Percentiles rank a stretch among this genome's conserved stretches.
Evolutionary conservation across 306 rosid genomes (phyloP).

Genomic region (Trifolium dubium): DNA sequence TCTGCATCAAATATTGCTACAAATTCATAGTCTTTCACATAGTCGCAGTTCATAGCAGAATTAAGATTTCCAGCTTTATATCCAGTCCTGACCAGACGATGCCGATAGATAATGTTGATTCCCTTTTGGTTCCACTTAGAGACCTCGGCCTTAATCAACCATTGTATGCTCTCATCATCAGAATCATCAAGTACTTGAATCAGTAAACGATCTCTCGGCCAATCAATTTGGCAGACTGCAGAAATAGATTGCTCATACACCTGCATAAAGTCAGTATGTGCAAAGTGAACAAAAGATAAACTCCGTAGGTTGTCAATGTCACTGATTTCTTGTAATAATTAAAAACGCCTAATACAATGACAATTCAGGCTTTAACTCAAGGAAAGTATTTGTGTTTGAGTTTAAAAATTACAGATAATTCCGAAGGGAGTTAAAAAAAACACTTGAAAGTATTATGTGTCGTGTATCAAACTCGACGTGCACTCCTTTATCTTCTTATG

Average conservation of each 20-base stretch:
- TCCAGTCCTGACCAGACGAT: constrained; percentile 87
- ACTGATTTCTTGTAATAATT: not conserved
- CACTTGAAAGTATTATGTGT: not conserved
- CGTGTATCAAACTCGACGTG: constrained; percentile 19
- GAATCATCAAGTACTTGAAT: constrained; percentile 98
- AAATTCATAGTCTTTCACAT: constrained; percentile 82
- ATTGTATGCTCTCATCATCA: constrained; percentile 77
- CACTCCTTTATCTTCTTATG: constrained; percentile 17
- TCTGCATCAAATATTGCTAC: constrained; percentile 96
- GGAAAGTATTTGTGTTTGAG: constrained; percentile 30
- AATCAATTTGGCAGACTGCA: constrained; percentile 85
- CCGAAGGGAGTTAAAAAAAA: constrained; percentile 2
- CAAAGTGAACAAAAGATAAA: constrained; percentile 24
- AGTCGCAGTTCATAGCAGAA: constrained; percentile 94
- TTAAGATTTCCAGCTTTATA: constrained; percentile 98
- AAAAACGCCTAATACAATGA: constrained; percentile 1
- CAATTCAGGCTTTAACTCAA: not conserved
- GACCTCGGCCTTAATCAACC: constrained; percentile 82
- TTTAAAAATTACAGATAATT: constrained; percentile 12
- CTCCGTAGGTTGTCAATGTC: constrained; percentile 22
- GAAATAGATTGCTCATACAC: constrained; percentile 95
- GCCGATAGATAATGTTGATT: constrained; percentile 75
- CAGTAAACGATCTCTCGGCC: constrained; percentile 86
- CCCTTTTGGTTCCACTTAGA: constrained; percentile 84
- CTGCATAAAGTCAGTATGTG: constrained; percentile 53